phyloP scores from a whole-genome alignment of 768 basidiomycete species.

The Gymnopilus dilepis region DNA sequence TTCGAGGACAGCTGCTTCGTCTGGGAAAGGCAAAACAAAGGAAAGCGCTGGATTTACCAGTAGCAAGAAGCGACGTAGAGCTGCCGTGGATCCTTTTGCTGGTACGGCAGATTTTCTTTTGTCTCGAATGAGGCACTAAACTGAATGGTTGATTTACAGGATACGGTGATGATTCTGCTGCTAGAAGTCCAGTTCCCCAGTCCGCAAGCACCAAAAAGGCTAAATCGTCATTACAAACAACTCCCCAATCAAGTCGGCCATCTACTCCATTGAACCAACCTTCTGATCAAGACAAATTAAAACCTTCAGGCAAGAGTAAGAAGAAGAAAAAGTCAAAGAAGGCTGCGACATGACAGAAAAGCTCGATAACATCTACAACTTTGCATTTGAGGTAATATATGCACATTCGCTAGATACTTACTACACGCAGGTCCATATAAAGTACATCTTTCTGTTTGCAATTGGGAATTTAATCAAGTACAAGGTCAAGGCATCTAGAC shows the following conservation, averaged over 20 bases:
- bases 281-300: conserved; percentile 3
- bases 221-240: conserved; percentile 11
- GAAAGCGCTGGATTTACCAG: conserved; percentile 10
- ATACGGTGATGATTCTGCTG: conserved; percentile 37
- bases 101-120: conserved; percentile 41
- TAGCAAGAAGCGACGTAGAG: conserved; percentile 49
- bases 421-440: background rate
- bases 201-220: conserved; percentile 15
- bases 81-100: conserved; percentile 67
- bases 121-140: background rate
- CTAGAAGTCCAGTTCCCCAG: background rate
- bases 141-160: conserved; percentile 30
- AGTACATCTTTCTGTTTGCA: background rate
- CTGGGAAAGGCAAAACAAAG: conserved; percentile 30
- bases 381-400: background rate
- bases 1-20: background rate
- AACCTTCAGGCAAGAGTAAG: conserved; percentile 27
- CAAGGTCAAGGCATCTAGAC: background rate
- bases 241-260: conserved; percentile 7
- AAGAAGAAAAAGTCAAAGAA: conserved; percentile 43
- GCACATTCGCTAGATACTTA: background rate
- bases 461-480: background rate
- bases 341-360: conserved; percentile 14
- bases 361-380: background rate
- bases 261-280: conserved; percentile 6